Evolutionary conservation across 2,329 filamentous ascomycete genomes (phyloP).

Genomic region (Sporothrix globosa): DNA sequence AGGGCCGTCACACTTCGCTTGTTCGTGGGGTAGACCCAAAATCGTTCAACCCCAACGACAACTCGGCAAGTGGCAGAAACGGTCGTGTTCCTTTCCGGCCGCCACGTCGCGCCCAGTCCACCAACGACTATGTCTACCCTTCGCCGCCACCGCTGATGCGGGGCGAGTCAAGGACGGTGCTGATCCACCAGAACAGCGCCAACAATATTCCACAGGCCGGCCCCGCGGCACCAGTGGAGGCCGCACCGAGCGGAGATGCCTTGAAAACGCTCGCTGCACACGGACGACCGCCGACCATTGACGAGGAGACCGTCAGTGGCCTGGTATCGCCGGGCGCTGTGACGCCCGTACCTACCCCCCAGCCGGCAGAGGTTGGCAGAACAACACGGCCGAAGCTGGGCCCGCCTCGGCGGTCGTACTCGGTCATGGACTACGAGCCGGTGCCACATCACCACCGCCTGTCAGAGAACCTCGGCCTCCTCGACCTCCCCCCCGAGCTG

Average conservation of each 20-base stretch:
- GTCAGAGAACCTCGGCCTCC: conserved; percentile 51
- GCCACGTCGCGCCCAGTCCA: conserved; percentile 53
- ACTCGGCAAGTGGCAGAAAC: conserved; percentile 47
- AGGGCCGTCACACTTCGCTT: conserved; percentile 34
- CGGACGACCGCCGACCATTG: conserved; percentile 33
- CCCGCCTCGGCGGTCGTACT: conserved; percentile 60
- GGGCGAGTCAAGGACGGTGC: conserved; percentile 31
- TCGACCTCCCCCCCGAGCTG: conserved; percentile 61
- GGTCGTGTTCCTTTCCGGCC: conserved; percentile 43
- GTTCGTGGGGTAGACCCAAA: conserved; percentile 35
- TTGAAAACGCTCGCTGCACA: not conserved
- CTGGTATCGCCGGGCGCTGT: not conserved
- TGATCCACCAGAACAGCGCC: conserved; percentile 28
- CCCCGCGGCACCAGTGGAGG: not conserved
- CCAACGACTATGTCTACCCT: conserved; percentile 50
- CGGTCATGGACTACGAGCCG: conserved; percentile 63
- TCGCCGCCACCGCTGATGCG: conserved; percentile 35
- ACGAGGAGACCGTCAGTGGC: conserved; percentile 30
- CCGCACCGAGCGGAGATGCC: not conserved
- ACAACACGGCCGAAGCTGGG: conserved; percentile 46
- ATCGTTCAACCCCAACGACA: conserved; percentile 49
- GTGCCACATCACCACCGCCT: conserved; percentile 55
- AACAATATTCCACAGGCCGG: conserved; percentile 5
- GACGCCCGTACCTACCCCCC: not conserved
- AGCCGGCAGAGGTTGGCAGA: not conserved